These are phyloP conservation scores for Trametes villosa DNA, from an alignment of 768 basidiomycete species.

Conservation along the genomic window DNA sequence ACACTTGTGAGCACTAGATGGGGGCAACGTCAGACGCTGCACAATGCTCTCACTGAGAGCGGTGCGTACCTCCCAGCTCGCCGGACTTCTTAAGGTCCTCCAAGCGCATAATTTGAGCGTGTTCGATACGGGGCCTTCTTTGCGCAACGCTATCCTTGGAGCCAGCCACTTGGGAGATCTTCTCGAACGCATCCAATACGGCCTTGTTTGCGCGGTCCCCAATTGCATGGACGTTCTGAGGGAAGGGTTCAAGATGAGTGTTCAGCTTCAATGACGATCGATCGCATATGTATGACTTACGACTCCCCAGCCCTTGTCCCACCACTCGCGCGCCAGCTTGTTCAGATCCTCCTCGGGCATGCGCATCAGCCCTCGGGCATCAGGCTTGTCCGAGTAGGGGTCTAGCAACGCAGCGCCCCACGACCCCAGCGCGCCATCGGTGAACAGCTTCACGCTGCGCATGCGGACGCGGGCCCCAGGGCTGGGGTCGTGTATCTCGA, in stretches of 20 bases:
- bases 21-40: not conserved
- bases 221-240: conserved; percentile 87
- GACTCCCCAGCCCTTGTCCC: conserved; percentile 81
- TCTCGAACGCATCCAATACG: conserved; percentile 83
- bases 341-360: conserved; percentile 56
- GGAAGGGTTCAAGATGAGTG: too few relatives aligned
- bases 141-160: conserved; percentile 39
- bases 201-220: conserved; percentile 88
- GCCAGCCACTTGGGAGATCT: conserved; percentile 36
- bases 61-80: conserved; percentile 66
- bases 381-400: conserved; percentile 83
- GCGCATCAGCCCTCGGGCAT: conserved; percentile 71
- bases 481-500: conserved; percentile 41
- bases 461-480: conserved; percentile 31
- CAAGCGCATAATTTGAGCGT: conserved; percentile 84
- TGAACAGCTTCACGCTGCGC: conserved; percentile 73
- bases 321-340: conserved; percentile 61
- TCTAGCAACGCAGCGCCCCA: conserved; percentile 89
- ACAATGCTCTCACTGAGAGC: conserved; percentile 2
- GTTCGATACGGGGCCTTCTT: conserved; percentile 85
- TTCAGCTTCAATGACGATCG: not conserved
- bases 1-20: conserved; percentile 87
- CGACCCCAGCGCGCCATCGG: conserved; percentile 89
- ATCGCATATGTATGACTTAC: conserved; percentile 47
- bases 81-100: conserved; percentile 74